Base-by-base conservation (phyloP, 2,329 filamentous ascomycete species). In the Scytalidium lignicola region DNA sequence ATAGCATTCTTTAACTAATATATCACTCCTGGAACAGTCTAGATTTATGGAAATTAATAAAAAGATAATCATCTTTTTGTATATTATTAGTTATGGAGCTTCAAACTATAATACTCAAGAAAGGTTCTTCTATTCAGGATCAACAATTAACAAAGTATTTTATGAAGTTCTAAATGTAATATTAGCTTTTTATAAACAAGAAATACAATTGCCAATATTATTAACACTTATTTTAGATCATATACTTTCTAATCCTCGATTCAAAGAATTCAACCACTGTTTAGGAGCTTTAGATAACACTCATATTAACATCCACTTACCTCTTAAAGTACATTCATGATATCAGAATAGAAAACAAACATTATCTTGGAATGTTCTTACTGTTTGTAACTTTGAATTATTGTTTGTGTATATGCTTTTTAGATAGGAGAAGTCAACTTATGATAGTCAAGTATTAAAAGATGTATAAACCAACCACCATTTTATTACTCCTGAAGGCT, bases 261-360 rank as follows among this genome's bases (percentile, higher is more conserved):
- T 20, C 19, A 10, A 10, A 10, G 12, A 42, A 10, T 42, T 42
- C 19, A 19, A 13, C 12, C 12, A 37, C 29, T 37, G 29, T 37
- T 10, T 37, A 10, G 29, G 29, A 37, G 29, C 29, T n/a, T n/a
- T 37, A 15, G 40, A 42, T 42, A 18, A 18, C 19, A 42, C 40
- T 12, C 40, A 42, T 42, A 42, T 42, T 15, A 18, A 10, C 9
- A 19, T 19, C 10, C 40, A 42, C 19, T 10, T 42, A 42, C 19
- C 40, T 42, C 18, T 20, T 12, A 10, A 10, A 12, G 10, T 15
- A 42, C 40, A 42, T 12, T 10, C 19, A 15, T 18, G 40, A 42
- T 42, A 42, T 20, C 40, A 18, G 40, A 42, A 42, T 42, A 42
- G 40, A 42, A 42, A n/a, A n/a, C n/a, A n/a, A n/a, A n/a, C n/a